Base-by-base conservation (phyloP, 2,329 filamentous ascomycete species). In the Decorospora gaudefroyi region DNA sequence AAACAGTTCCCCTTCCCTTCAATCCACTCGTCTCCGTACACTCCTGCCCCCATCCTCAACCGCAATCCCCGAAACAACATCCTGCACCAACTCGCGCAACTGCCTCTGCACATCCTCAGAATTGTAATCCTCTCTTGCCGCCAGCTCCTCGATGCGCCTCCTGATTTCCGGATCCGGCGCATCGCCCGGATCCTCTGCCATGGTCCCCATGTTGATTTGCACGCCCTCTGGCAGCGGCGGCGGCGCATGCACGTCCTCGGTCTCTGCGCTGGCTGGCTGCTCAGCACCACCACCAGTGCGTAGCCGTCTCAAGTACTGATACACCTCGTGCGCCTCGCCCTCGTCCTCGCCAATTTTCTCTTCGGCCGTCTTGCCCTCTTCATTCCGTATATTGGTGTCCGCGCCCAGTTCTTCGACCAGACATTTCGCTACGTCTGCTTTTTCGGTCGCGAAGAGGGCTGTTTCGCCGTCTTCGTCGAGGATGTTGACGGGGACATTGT, bases 401-500 rank as follows among this genome's bases (percentile, higher is more conserved):
- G 87, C 82, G 4, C 84, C 82, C 3, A 97, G 76, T 69, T 96
- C 90, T 62, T 95, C 89, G 3, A 97, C 81, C 6, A 99, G 76
- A 38, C 85, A 81, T 59, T 82, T 82, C 13, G 92, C 92, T 29
- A 90, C 85, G 3, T 88, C 85, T 34, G 87, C 76, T 0, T 83
- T 88, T 72, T 99, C 93, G 18, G 85, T 84, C n/a, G 90, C 89
- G 65, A 96, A 99, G 4, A 99, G 77, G n/a, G 92, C 87, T 1
- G 92, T 96, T 73, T 99, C 93, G 43, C 85, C 82, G 68, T 99
- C 93, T 69, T 96, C 89, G 66, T 99, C 93, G 55, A 81, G 82
- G 38, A 96, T 76, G 67, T 96, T 86, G 33, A 90, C 81, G 48
- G 91, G 77, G 16, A 92, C 91, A 9, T 83, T 73, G 71, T 91